Base-by-base conservation (phyloP, 768 basidiomycete genomes). In the Austroboletus eburneus region DNA sequence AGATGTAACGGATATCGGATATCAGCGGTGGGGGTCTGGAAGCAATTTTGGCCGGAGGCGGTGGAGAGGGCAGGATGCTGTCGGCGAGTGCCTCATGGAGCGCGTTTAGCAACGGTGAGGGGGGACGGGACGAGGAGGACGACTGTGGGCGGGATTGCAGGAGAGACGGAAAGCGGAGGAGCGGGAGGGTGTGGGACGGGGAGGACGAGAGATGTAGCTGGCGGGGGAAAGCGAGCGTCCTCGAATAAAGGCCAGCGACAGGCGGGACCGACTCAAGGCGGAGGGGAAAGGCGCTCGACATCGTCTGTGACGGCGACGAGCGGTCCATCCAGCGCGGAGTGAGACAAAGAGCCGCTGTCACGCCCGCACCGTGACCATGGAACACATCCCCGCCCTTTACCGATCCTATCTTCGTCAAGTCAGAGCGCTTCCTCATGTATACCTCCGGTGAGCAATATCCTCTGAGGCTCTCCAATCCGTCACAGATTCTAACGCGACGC, bases 361-460 rank as follows among this genome's bases (percentile, higher is more conserved):
- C n/a, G n/a, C n/a, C n/a, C n/a, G n/a, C n/a, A n/a, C n/a, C n/a
- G n/a, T n/a, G n/a, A n/a, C n/a, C n/a, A n/a, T n/a, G n/a, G 43
- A 48, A 25, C 17, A 32, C 29, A 40, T 67, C 23, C 48, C 52
- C 22, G 60, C 70, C 18, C 46, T 75, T 14, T 75, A 77, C 45
- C 63, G 72, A 25, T 52, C 64, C 18, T 71, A 70, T 50, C 61
- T 70, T 37, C 66, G 73, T 48, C 68, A 78, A 58, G 61, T 70
- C 45, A 60, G 58, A 42, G 58, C 61, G n/a, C 67, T 78, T 32
- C 76, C 76, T 9, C 71, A 75, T 44, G 45, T 54, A 13, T 72
- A 78, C 58, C 70, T 78, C 47, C 73, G 76, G 76, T 77, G 51
- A n/a, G n/a, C n/a, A n/a, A n/a, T n/a, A n/a, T n/a, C n/a, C n/a